Evolutionary conservation across 2,329 filamentous ascomycete species (phyloP).

Genomic region (Trichoderma gracile): DNA sequence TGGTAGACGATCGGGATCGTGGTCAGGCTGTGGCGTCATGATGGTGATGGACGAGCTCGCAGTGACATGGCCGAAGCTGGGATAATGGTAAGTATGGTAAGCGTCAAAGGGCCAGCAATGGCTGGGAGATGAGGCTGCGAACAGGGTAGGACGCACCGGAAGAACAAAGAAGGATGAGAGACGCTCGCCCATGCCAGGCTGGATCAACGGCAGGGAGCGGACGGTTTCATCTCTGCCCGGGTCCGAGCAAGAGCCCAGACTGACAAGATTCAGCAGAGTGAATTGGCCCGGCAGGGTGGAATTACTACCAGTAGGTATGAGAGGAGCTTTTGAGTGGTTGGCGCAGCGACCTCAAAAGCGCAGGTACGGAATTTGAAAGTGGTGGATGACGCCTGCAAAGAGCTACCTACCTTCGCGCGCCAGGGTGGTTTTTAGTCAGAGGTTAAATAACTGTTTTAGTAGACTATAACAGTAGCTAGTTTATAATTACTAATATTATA

Average conservation of each 20-base stretch:
- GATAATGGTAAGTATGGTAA: background rate
- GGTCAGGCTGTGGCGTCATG: background rate
- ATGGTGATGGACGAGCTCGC: background rate
- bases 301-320: background rate
- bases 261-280: background rate
- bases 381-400: too few relatives aligned
- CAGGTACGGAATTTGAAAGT: too few relatives aligned
- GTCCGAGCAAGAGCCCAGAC: background rate
- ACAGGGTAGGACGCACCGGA: background rate
- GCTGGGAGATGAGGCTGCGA: background rate
- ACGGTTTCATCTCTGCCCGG: conserved; percentile 12
- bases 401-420: too few relatives aligned
- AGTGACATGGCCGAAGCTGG: background rate
- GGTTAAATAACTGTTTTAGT: too few relatives aligned
- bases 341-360: too few relatives aligned
- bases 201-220: conserved; percentile 1
- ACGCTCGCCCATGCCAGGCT: background rate
- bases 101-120: background rate
- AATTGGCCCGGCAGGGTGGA: background rate
- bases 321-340: background rate
- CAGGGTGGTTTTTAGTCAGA: too few relatives aligned
- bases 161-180: conserved; percentile 7
- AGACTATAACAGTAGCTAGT: too few relatives aligned
- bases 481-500: too few relatives aligned
- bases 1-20: background rate